Evolutionary conservation across 352 stramenopile species (phyloP).

Genomic region (Globisporangium abappressorium): DNA sequence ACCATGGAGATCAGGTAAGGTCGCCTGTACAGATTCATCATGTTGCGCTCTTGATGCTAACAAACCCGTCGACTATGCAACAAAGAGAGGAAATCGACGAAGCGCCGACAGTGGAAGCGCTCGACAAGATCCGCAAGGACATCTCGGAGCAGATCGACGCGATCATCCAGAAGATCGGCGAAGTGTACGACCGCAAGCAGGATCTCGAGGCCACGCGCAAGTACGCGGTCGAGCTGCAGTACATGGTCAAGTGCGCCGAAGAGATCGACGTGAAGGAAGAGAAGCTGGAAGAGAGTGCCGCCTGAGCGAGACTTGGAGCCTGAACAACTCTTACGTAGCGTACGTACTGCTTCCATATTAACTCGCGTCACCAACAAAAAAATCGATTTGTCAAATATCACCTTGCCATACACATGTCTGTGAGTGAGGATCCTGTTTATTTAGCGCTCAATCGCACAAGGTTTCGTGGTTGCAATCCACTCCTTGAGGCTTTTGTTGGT

Average conservation of each 20-base stretch:
- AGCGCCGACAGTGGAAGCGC: constrained; percentile 35
- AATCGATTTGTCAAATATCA: not conserved
- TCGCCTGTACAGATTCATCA: not conserved
- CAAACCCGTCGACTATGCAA: not conserved
- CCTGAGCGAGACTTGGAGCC: not conserved
- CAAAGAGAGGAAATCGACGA: constrained; percentile 74
- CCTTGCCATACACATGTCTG: not conserved
- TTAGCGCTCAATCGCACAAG: not conserved
- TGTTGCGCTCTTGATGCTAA: not conserved
- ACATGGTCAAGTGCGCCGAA: constrained; percentile 85
- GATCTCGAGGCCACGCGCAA: constrained; percentile 75
- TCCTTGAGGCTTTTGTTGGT: not conserved
- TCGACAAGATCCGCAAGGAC: constrained; percentile 57
- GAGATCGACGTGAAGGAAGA: constrained; percentile 78
- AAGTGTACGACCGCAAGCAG: constrained; percentile 73
- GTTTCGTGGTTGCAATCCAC: not conserved
- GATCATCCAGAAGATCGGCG: constrained; percentile 66
- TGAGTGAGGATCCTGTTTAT: not conserved
- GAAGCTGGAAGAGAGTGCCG: constrained; percentile 42
- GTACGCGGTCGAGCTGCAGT: constrained; percentile 77
- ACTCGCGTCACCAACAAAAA: not conserved
- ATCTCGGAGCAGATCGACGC: constrained; percentile 68
- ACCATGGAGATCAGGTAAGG: constrained; percentile 83
- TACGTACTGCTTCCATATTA: too few relatives aligned
- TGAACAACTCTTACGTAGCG: too few relatives aligned